Evolutionary conservation across 148 eudicot species (phyloP).

Genomic region (Amaranthus palmeri): DNA sequence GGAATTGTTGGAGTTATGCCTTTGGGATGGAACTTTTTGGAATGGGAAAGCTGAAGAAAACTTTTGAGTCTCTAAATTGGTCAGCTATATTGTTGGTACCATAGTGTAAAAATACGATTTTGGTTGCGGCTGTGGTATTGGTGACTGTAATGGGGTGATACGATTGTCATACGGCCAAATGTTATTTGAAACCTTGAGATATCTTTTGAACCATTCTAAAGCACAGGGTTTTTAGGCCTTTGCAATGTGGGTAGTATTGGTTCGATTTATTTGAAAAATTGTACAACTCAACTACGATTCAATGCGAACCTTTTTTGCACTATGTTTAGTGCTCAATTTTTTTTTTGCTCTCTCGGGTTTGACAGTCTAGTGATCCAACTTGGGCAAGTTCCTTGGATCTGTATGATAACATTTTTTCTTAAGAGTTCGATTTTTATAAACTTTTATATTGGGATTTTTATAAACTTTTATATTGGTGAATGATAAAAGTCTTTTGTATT

Average conservation of each 20-base stretch:
- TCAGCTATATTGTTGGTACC: neutral
- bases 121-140: too few relatives aligned
- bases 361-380: neutral
- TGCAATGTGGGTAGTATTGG: too few relatives aligned
- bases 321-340: too few relatives aligned
- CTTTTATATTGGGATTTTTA: neutral
- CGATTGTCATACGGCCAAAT: too few relatives aligned
- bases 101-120: too few relatives aligned
- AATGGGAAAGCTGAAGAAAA: neutral
- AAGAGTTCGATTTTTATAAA: neutral
- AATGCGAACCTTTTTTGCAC: too few relatives aligned
- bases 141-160: too few relatives aligned
- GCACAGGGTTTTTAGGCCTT: too few relatives aligned
- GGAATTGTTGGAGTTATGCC: neutral
- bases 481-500: neutral
- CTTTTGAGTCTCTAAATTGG: neutral
- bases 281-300: too few relatives aligned
- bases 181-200: too few relatives aligned
- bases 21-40: neutral
- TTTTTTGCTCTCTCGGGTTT: neutral
- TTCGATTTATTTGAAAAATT: too few relatives aligned
- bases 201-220: too few relatives aligned
- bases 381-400: neutral
- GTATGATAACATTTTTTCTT: neutral
- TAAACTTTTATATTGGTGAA: neutral